Evolutionary conservation across 2,329 filamentous ascomycete species (phyloP).

Genomic region (Amesomyces nigricolor): DNA sequence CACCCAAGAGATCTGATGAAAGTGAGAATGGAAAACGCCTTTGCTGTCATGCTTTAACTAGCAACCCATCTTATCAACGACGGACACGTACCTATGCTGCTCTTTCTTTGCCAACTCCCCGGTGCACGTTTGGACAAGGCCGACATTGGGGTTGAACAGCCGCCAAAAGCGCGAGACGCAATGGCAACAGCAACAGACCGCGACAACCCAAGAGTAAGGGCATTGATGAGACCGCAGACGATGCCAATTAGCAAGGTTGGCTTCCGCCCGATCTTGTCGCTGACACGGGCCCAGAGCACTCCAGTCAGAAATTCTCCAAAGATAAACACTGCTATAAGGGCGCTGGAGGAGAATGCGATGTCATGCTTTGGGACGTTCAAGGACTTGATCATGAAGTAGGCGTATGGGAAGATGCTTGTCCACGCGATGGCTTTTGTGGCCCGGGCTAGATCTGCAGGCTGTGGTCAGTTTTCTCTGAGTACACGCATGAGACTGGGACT

Average conservation of each 20-base stretch:
- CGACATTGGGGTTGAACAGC: slow-evolving; percentile 16
- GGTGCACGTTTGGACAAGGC: slow-evolving; percentile 13
- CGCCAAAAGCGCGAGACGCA: slow-evolving; percentile 10
- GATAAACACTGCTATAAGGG: slow-evolving; percentile 9
- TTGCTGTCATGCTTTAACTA: too few relatives aligned
- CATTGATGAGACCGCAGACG: background rate
- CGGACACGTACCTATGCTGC: slow-evolving; percentile 7
- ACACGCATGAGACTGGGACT: too few relatives aligned
- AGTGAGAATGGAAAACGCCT: slow-evolving; percentile 12
- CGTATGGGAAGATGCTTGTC: slow-evolving; percentile 14
- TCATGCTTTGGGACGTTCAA: slow-evolving; percentile 10
- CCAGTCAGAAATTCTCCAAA: slow-evolving; percentile 14
- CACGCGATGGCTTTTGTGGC: slow-evolving; percentile 16
- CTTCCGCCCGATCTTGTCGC: slow-evolving; percentile 15
- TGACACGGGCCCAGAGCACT: slow-evolving; percentile 14
- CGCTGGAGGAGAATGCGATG: slow-evolving; percentile 8
- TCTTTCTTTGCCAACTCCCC: slow-evolving; percentile 13
- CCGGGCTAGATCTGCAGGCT: slow-evolving; percentile 2
- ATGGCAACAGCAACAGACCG: slow-evolving; percentile 9
- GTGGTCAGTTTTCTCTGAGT: too few relatives aligned
- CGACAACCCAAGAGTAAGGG: slow-evolving; percentile 2
- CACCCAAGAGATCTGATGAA: slow-evolving; percentile 15
- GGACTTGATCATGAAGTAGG: slow-evolving; percentile 14
- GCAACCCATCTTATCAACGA: too few relatives aligned
- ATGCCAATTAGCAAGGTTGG: slow-evolving; percentile 6